Base-by-base conservation (phyloP, 2,329 filamentous ascomycete species). In the Pleoardoris graminearum region DNA sequence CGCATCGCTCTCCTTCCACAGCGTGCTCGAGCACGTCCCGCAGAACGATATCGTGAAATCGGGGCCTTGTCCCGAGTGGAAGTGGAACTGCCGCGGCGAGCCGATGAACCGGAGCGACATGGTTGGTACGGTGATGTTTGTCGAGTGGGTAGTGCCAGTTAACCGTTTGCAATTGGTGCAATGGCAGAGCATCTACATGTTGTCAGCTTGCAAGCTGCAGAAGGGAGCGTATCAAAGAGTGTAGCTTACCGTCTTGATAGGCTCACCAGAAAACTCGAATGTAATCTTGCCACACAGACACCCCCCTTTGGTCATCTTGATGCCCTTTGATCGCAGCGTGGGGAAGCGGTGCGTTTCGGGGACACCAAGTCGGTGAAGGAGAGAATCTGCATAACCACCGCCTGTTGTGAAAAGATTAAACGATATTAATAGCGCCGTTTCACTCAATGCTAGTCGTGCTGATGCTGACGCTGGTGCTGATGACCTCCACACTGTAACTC, bases 271-370 rank as follows among this genome's bases (percentile, higher is more conserved):
- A 42, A 69, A 67, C 48, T 72, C 60, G 51, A 73, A 74, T 14
- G 62, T 65, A 45, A 69, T 67, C n/a, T 70, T 66, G 14, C 70
- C 71, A 51, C 72, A 74, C 23, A 68, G 21, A 53, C 69, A 71
- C 29, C 61, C 63, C 54, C 69, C 69, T 53, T 66, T 66, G 12
- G 48, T 46, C 59, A 64, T 62, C 35, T 29, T 52, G n/a, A 53
- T 37, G 8, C 41, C 43, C n/a, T 25, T 54, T 7, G 44, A 48
- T 41, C 38, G 37, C 8, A 47, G 37, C 16, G 25, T 49, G 4
- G 49, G 22, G 41, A 25, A 44, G 11, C 25, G 25, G 11, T 29
- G 6, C 17, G 44, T 43, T 53, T 35, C 12, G 43, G 21, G 14
- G 43, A 25, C 8, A 54, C 52, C 35, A 51, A 57, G 45, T 59